These are phyloP conservation scores for Corchorus olitorius DNA, from an alignment of 345 rosid species.

Conservation along the genomic window DNA sequence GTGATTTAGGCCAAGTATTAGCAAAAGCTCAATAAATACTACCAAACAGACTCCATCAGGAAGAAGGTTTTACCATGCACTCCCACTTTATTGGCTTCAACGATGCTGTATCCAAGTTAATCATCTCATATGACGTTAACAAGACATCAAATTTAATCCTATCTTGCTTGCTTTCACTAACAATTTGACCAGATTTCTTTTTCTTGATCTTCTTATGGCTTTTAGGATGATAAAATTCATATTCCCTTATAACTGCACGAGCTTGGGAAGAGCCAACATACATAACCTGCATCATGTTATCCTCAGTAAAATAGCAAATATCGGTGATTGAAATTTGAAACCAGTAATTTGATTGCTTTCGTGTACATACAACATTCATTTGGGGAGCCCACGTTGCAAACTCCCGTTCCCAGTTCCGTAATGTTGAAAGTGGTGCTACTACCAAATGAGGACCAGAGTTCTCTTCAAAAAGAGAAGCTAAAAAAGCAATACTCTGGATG, in stretches of 20 bases:
- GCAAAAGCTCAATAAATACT: constrained; percentile 21
- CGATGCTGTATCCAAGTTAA: constrained; percentile 78
- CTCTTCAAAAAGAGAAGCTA: constrained; percentile 90
- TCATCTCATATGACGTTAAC: constrained; percentile 97
- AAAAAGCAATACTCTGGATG: constrained; percentile 96
- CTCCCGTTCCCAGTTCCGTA: constrained; percentile 99
- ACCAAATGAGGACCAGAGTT: constrained; percentile 74
- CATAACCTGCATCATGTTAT: constrained; percentile 68
- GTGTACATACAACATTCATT: constrained; percentile 88
- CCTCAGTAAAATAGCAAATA: constrained; percentile 16
- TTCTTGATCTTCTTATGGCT: constrained; percentile 74
- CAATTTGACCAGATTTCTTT: constrained; percentile 83
- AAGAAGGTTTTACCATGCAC: constrained; percentile 76
- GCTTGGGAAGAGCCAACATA: constrained; percentile 88
- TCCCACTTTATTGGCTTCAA: constrained; percentile 96
- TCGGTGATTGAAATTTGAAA: background rate
- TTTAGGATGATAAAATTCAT: constrained; percentile 86
- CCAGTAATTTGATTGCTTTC: constrained; percentile 10
- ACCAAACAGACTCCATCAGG: constrained; percentile 20
- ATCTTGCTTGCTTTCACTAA: constrained; percentile 86
- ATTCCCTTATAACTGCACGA: constrained; percentile 88
- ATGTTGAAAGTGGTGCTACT: constrained; percentile 98
- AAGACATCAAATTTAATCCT: constrained; percentile 98
- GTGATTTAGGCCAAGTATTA: constrained; percentile 29
- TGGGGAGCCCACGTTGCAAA: constrained; percentile 99